Evolutionary conservation across 2,329 filamentous ascomycete species (phyloP).

Genomic region (Botryotinia convoluta): DNA sequence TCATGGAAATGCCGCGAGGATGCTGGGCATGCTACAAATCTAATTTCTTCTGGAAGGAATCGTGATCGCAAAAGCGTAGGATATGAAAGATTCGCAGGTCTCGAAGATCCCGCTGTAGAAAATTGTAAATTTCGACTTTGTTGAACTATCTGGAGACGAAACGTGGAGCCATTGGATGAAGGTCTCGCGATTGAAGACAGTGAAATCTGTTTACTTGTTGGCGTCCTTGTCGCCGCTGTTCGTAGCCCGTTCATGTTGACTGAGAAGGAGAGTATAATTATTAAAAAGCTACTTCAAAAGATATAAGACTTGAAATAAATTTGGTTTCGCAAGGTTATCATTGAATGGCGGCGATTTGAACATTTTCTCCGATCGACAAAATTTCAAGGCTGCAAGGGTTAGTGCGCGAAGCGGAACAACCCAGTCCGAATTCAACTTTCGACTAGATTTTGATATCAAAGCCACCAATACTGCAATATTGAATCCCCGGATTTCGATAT

Average conservation of each 20-base stretch:
- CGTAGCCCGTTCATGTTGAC: constrained; percentile 37
- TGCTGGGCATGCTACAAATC: constrained; percentile 13
- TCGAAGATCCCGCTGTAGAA: constrained; percentile 35
- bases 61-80: constrained; percentile 40
- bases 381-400: constrained; percentile 23
- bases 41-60: constrained; percentile 41
- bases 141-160: constrained; percentile 39
- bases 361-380: constrained; percentile 32
- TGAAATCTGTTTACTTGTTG: constrained; percentile 32
- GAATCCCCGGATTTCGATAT: background rate
- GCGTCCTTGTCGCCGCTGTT: constrained; percentile 31
- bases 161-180: constrained; percentile 33
- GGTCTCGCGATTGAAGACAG: constrained; percentile 36
- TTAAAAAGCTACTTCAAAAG: constrained; percentile 16
- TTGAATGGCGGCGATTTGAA: constrained; percentile 25
- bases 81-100: constrained; percentile 42
- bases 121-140: constrained; percentile 35
- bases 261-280: constrained; percentile 13
- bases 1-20: constrained; percentile 32
- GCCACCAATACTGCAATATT: constrained; percentile 6
- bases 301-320: constrained; percentile 25
- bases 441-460: constrained; percentile 22
- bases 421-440: constrained; percentile 33
- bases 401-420: background rate
- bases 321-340: constrained; percentile 24